These are phyloP conservation scores for Plasmodium sp. DNA, from an alignment of 169 alveolate species.

Conservation along the genomic window DNA sequence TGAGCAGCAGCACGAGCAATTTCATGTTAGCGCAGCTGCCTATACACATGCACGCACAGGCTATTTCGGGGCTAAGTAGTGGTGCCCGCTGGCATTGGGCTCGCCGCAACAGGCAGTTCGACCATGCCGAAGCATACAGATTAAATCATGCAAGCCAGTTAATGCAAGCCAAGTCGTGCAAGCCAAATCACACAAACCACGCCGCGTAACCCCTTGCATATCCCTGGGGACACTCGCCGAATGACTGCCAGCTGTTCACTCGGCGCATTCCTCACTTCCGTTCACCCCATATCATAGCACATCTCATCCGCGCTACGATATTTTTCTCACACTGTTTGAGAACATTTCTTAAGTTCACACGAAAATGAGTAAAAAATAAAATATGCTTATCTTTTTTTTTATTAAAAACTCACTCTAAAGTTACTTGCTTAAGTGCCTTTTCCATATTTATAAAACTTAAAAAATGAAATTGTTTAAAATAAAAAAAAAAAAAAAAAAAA, in stretches of 20 bases:
- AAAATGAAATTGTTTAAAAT: slow-evolving; percentile 4
- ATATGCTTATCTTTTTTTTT: slow-evolving; percentile 14
- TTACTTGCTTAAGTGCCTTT: slow-evolving; percentile 53
- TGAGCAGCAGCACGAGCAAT: slow-evolving; percentile 9
- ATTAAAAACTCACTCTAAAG: slow-evolving; percentile 59
- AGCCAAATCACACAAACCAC: neutral
- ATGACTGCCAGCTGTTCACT: neutral
- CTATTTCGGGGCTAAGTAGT: neutral
- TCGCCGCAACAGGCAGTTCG: neutral
- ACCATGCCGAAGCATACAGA: neutral
- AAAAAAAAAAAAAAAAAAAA: slow-evolving; percentile 1
- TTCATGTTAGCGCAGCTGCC: slow-evolving; percentile 30
- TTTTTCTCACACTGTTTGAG: neutral
- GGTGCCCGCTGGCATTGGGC: neutral
- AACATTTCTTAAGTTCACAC: neutral
- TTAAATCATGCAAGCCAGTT: neutral
- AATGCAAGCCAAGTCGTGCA: neutral
- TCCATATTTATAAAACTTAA: slow-evolving; percentile 32
- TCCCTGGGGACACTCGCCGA: neutral
- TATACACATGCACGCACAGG: neutral
- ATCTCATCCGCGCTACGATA: neutral
- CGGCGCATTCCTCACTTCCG: neutral
- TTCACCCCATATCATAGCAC: neutral
- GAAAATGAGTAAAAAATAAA: neutral
- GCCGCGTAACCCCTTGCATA: neutral